Conservation (phyloP, 805 yeast species). For the Candida gorgasii region DNA sequence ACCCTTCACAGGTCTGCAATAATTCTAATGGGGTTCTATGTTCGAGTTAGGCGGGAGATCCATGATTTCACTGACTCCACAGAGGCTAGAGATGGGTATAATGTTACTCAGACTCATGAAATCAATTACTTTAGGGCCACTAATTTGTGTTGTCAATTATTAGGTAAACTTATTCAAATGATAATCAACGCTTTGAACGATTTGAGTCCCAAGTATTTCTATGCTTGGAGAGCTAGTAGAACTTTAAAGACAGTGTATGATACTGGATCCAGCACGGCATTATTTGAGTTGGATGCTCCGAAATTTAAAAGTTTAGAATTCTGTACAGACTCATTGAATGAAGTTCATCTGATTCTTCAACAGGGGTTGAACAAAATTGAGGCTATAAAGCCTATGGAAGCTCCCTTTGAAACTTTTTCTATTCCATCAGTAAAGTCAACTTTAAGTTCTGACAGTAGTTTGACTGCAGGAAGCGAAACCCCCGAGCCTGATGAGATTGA, state of each 20-base stretch:
- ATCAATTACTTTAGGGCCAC: neutral
- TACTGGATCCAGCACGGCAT: neutral
- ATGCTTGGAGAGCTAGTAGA: constrained; percentile 66
- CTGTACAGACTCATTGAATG: neutral
- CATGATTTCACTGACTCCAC: neutral
- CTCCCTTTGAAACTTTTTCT: no score
- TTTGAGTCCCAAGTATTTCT: constrained; percentile 58
- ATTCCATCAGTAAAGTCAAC: no score
- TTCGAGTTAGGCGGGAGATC: constrained; percentile 15
- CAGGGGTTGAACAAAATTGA: constrained; percentile 1
- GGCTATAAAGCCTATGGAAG: neutral
- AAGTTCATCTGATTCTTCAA: constrained; percentile 3
- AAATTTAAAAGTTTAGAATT: neutral
- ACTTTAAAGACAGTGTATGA: constrained; percentile 35
- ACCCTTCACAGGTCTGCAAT: constrained; percentile 28
- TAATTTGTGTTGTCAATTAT: neutral
- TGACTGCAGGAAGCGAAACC: no score
- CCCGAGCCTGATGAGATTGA: no score
- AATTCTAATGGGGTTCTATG: constrained; percentile 22
- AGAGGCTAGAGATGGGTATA: neutral
- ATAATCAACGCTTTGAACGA: constrained; percentile 5
- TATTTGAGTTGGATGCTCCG: neutral
- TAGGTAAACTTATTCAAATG: neutral
- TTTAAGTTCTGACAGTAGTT: no score
- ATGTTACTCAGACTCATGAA: neutral